Conservation (phyloP, 2,329 filamentous ascomycete genomes). For the Fusarium buharicum region DNA sequence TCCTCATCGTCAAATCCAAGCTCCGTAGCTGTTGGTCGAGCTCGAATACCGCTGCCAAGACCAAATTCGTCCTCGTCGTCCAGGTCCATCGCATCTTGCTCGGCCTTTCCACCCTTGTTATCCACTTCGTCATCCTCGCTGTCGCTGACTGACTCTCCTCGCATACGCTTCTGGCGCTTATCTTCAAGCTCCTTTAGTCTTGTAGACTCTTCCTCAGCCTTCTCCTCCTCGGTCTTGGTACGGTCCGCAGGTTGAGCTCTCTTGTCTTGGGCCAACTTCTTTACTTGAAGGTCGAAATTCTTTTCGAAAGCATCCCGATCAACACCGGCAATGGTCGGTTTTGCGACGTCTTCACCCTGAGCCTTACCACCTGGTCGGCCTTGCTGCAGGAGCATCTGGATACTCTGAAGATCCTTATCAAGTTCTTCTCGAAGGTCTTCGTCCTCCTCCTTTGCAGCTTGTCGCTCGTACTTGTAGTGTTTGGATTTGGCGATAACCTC, state of each 20-base stretch:
- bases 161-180: conserved; percentile 86
- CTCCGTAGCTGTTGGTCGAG: conserved; percentile 66
- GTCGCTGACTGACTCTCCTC: conserved; percentile 76
- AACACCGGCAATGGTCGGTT: conserved; percentile 59
- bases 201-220: conserved; percentile 78
- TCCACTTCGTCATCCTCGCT: conserved; percentile 67
- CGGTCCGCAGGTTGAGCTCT: conserved; percentile 86
- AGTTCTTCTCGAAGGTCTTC: conserved; percentile 86
- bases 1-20: conserved; percentile 91
- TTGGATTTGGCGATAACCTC: conserved; percentile 99
- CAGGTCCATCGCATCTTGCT: conserved; percentile 51
- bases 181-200: conserved; percentile 84
- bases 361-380: conserved; percentile 54
- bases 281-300: conserved; percentile 86
- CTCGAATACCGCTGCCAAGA: conserved; percentile 68
- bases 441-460: conserved; percentile 91
- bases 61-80: conserved; percentile 67
- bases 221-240: conserved; percentile 92
- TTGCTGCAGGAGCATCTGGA: conserved; percentile 76
- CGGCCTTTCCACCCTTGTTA: conserved; percentile 52
- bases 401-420: conserved; percentile 81
- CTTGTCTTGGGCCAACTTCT: conserved; percentile 84
- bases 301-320: conserved; percentile 78
- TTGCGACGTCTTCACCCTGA: conserved; percentile 39
- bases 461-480: conserved; percentile 91